phyloP scores from a whole-genome alignment of 108 stramenopile genomes.

The Pseudonitzschia multiseries region DNA sequence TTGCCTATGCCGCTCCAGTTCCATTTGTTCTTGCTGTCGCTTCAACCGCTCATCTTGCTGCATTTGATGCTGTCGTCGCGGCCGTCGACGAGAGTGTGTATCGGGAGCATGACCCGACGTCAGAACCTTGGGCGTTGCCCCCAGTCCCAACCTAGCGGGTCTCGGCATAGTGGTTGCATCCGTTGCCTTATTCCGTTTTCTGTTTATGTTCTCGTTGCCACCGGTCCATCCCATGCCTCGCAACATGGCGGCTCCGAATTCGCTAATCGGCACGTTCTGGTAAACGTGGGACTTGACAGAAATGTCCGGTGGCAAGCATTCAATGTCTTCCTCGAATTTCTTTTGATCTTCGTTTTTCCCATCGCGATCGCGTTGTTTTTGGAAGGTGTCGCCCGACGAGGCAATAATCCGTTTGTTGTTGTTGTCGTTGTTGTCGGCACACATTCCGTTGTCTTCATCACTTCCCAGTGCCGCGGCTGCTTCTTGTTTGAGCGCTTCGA shows the following conservation, averaged over 20 bases:
- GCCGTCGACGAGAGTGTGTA: conserved; percentile 17
- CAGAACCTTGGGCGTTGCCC: conserved; percentile 69
- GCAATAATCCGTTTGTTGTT: conserved; percentile 28
- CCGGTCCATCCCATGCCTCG: conserved; percentile 92
- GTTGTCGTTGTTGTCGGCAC: not conserved
- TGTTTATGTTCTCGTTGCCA: conserved; percentile 12
- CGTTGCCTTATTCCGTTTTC: conserved; percentile 10
- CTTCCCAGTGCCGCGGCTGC: conserved; percentile 9
- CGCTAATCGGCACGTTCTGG: conserved; percentile 64
- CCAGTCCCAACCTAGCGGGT: conserved; percentile 82
- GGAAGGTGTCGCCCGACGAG: conserved; percentile 34
- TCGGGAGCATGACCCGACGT: conserved; percentile 23
- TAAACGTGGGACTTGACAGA: conserved; percentile 61
- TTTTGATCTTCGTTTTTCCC: conserved; percentile 16
- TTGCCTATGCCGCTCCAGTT: conserved; percentile 48
- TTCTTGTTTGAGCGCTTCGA: conserved; percentile 32
- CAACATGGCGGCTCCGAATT: conserved; percentile 87
- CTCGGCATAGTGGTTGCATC: conserved; percentile 50
- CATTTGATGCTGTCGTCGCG: conserved; percentile 57
- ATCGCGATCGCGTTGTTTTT: conserved; percentile 20
- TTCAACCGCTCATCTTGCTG: conserved; percentile 54
- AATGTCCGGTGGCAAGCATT: conserved; percentile 24
- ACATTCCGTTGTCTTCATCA: not conserved
- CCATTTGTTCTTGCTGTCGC: conserved; percentile 52
- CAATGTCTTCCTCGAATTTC: conserved; percentile 29